These are phyloP conservation scores for Mycena capillaripes DNA, from an alignment of 768 basidiomycete species.

Conservation along the genomic window DNA sequence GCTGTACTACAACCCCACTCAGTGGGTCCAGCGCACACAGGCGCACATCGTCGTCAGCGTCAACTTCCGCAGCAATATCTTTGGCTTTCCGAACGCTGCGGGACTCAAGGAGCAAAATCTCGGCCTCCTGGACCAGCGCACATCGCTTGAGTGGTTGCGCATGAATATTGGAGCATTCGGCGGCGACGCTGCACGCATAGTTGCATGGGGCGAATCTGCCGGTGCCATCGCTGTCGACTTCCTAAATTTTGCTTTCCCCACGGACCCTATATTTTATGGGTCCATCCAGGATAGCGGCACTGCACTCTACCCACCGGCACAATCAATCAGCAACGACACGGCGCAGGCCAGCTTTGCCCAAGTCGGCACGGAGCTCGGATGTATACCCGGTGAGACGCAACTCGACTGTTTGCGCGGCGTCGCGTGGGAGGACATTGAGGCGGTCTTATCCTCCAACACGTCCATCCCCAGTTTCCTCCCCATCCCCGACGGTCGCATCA, in stretches of 20 bases:
- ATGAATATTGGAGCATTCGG: not conserved
- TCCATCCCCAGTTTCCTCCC: not conserved
- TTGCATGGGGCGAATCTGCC: constrained; percentile 1
- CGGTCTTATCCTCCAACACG: not conserved
- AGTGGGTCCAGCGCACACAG: too few species aligned
- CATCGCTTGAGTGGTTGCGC: not conserved
- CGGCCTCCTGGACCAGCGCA: not conserved
- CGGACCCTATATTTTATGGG: not conserved
- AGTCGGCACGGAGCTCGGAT: not conserved
- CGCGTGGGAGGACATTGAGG: not conserved
- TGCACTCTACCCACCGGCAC: not conserved
- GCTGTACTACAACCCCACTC: too few species aligned
- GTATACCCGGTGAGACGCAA: not conserved
- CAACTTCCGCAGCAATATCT: not conserved
- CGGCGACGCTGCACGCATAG: not conserved
- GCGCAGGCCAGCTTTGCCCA: not conserved
- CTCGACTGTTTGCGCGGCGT: not conserved
- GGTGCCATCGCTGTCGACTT: not conserved
- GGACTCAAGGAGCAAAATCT: not conserved
- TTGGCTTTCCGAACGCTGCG: not conserved
- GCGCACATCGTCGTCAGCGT: not conserved
- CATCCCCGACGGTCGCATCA: not conserved
- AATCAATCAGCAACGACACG: not conserved
- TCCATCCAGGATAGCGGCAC: not conserved
- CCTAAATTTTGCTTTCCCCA: not conserved